A percentile compares a stretch with the other conserved stretches of the same genome.
Conservation (phyloP, 2,329 filamentous ascomycete species). For the Rhytidhysteron rufulum region DNA sequence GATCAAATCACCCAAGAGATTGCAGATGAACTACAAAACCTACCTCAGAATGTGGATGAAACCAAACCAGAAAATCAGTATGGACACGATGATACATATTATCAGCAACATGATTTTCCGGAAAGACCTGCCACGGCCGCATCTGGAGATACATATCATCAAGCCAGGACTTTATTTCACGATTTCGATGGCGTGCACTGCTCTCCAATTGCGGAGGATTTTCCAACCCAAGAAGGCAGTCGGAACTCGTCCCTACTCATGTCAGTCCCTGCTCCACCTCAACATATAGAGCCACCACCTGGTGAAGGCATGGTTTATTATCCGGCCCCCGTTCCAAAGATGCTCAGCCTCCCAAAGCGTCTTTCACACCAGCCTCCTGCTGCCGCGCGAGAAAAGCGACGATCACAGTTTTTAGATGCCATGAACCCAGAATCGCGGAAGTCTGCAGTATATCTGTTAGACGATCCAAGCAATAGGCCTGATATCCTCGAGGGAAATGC, state of each 20-base stretch:
- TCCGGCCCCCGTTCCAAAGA: constrained; percentile 86
- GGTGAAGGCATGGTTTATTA: constrained; percentile 89
- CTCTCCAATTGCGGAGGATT: constrained; percentile 39
- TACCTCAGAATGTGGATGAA: constrained; percentile 3
- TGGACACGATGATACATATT: constrained; percentile 12
- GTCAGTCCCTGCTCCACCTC: constrained; percentile 14
- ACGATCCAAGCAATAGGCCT: constrained; percentile 11
- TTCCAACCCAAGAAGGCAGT: constrained; percentile 22
- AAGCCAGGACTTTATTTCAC: constrained; percentile 64
- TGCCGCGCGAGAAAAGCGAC: constrained; percentile 62
- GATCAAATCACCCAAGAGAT: constrained; percentile 34
- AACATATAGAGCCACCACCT: constrained; percentile 47
- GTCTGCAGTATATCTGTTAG: constrained; percentile 46
- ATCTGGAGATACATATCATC: constrained; percentile 61
- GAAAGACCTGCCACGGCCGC: constrained; percentile 51
- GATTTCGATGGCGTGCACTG: constrained; percentile 82
- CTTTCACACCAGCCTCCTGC: constrained; percentile 70
- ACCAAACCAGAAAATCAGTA: background rate
- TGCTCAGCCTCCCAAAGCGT: constrained; percentile 87
- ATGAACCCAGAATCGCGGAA: constrained; percentile 55
- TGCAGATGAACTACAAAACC: constrained; percentile 22
- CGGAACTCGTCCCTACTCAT: constrained; percentile 47
- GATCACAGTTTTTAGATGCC: constrained; percentile 67
- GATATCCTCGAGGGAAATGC: constrained; percentile 1
- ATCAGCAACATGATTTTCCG: constrained; percentile 15